Conservation (phyloP, 805 yeast species). For the Saccharomyces mikatae region DNA sequence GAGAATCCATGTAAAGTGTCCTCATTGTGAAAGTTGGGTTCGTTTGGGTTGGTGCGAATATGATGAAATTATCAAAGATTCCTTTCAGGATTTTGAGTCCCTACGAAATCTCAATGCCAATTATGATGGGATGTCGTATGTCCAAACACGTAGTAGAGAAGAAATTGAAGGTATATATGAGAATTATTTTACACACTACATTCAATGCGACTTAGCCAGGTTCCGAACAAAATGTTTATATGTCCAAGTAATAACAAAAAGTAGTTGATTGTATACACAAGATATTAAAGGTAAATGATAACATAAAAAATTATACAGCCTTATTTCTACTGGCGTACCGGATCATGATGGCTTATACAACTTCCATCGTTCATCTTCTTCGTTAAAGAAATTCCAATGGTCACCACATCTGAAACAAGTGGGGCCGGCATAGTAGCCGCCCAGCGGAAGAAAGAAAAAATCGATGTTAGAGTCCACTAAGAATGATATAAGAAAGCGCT, state of each 20-base stretch:
- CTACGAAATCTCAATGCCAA: slow-evolving; percentile 7
- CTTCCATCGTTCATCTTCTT: no score
- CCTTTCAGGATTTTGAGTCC: slow-evolving; percentile 9
- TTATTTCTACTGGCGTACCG: not conserved
- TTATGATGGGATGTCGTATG: slow-evolving; percentile 8
- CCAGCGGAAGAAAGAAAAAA: not conserved
- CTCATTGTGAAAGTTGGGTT: slow-evolving; percentile 12
- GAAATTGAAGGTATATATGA: slow-evolving; percentile 16
- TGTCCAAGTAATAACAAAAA: slow-evolving; percentile 1
- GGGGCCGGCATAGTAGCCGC: no score
- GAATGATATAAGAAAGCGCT: no score
- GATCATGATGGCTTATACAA: no score
- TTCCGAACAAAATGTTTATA: slow-evolving; percentile 5
- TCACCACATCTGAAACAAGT: no score
- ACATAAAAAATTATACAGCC: not conserved
- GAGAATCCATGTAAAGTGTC: slow-evolving; percentile 15
- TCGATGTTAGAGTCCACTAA: no score
- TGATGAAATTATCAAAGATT: slow-evolving; percentile 12
- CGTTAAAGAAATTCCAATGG: no score
- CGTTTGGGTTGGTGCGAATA: slow-evolving; percentile 15
- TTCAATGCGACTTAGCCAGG: slow-evolving; percentile 7
- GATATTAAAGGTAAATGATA: not conserved
- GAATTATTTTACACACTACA: slow-evolving; percentile 14
- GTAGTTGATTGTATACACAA: not conserved
- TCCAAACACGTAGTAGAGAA: slow-evolving; percentile 8